Base-by-base conservation (phyloP, 169 alveolate genomes). In the Plasmodium fragile region DNA sequence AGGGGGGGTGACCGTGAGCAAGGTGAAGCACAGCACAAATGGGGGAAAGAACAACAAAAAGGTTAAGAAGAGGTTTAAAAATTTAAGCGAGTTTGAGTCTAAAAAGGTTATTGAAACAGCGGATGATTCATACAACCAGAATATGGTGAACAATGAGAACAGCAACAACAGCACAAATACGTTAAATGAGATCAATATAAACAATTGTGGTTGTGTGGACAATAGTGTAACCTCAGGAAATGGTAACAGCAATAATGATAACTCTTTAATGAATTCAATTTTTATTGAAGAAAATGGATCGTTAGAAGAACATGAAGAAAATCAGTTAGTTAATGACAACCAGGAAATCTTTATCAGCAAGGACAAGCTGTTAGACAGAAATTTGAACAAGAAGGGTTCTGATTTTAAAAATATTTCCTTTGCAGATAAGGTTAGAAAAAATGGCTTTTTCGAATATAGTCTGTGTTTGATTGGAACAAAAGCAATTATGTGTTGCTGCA, bases 381-480 rank as follows among this genome's bases (percentile, higher is more conserved):
- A 13, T 10, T 25, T 59, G 71, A 55, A 83, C 49, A 81, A 83
- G 22, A 69, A 83, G 1, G 72, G 6, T 1, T 28, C 28, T 52
- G 28, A 59, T 39, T 32, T 8, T 25, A 89, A 77, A 25, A 55
- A 45, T 69, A 82, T 10, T 59, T 79, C 30, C 32, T n/a, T 39
- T n/a, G 28, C 28, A 75, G 78, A 73, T 34, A 73, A 34, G 39
- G 52, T 52, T 25, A 25, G 71, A 18, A 80, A 55, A 79, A 59
- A 89, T 89, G 25, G 73, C 16, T 69, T 79, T n/a, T 90, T 90
- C 32, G 95, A 83, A 55, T 92, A 92, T 32, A 39, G 90, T 41
- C 71, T 90, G 30, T 53, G 94, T 52, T 75, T 94, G 7, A 90
- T 95, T 5, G 97, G 96, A 8, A 95, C 95, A 53, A 95, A 95